Conservation (phyloP, 768 basidiomycete genomes). For the Lactarius hengduanensis region DNA sequence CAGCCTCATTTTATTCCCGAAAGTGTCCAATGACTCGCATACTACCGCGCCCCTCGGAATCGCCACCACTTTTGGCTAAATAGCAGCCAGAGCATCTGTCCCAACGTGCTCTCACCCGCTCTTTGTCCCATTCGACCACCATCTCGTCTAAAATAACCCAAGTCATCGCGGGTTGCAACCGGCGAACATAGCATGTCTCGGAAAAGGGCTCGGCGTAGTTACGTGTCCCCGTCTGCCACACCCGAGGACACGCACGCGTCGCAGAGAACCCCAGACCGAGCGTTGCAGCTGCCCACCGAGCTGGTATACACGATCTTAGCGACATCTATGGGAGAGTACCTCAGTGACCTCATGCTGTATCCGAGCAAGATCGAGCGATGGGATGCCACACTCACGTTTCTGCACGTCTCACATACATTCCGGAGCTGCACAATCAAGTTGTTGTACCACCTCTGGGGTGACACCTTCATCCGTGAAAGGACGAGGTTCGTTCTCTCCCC, state of each 20-base stretch:
- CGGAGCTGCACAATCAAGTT: slow-evolving; percentile 24
- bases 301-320: slow-evolving; percentile 23
- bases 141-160: not conserved
- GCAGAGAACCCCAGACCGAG: not conserved
- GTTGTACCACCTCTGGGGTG: slow-evolving; percentile 27
- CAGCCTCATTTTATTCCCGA: not conserved
- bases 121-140: not conserved
- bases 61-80: not conserved
- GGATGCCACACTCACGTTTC: slow-evolving; percentile 21
- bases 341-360: slow-evolving; percentile 22
- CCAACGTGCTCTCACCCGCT: not conserved
- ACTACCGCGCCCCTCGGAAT: not conserved
- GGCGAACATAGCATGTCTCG: slow-evolving; percentile 1
- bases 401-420: slow-evolving; percentile 26
- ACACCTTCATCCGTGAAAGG: slow-evolving; percentile 26
- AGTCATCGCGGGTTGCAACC: not conserved
- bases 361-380: slow-evolving; percentile 15
- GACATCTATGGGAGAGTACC: slow-evolving; percentile 20
- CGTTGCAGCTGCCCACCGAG: slow-evolving; percentile 21
- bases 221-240: not conserved
- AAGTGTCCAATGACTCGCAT: slow-evolving; percentile 1
- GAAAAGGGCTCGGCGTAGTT: slow-evolving; percentile 11
- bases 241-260: not conserved
- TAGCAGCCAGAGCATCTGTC: not conserved
- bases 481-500: slow-evolving; percentile 13